Conservation (phyloP, 768 basidiomycete species). For the Pleurotus pulmonarius region DNA sequence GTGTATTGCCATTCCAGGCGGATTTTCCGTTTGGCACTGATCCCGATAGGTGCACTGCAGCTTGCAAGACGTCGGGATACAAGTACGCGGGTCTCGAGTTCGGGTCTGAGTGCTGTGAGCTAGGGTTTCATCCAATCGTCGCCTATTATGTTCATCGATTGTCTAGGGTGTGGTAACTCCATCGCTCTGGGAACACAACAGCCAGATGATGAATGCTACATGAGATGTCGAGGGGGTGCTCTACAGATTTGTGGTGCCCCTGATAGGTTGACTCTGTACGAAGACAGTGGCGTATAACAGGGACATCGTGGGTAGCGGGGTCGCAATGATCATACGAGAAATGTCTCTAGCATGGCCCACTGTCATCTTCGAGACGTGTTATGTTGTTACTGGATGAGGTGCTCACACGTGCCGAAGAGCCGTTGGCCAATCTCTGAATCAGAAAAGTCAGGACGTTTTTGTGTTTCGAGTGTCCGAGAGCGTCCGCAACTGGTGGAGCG, state of each 20-base stretch:
- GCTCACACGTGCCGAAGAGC: too few relatives aligned
- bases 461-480: too few relatives aligned
- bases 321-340: too few relatives aligned
- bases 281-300: background rate
- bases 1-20: background rate
- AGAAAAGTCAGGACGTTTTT: too few relatives aligned
- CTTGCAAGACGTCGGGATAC: background rate
- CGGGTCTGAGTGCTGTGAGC: background rate
- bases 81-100: conserved; percentile 2
- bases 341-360: too few relatives aligned
- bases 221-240: background rate
- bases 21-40: conserved; percentile 3
- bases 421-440: too few relatives aligned
- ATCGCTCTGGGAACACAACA: background rate
- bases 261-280: conserved; percentile 1
- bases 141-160: background rate
- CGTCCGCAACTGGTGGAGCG: too few relatives aligned
- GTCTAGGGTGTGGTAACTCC: background rate
- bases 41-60: conserved; percentile 5
- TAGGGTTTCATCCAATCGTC: too few relatives aligned
- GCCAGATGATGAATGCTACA: background rate
- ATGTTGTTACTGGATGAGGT: too few relatives aligned
- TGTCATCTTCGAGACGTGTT: too few relatives aligned
- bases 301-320: too few relatives aligned
- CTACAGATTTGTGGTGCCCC: conserved; percentile 5